Percentiles rank a stretch among this genome's conserved stretches.
Conservation (phyloP, 2,329 filamentous ascomycete species). For the Clonostachys byssicola region DNA sequence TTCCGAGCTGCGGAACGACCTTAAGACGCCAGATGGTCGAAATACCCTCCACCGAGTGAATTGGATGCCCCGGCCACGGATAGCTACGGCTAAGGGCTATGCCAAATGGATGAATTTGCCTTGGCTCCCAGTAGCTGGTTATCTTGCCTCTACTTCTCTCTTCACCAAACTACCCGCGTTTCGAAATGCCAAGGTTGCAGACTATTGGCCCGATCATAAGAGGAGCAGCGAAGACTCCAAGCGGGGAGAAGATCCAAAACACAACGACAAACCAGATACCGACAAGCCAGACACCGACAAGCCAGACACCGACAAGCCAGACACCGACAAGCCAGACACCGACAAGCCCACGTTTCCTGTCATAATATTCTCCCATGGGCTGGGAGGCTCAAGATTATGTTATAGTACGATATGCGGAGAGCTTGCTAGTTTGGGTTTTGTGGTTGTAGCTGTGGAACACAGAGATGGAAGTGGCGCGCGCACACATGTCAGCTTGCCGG, state of each 20-base stretch:
- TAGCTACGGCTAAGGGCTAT: constrained; percentile 54
- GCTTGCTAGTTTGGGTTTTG: constrained; percentile 61
- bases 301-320: constrained; percentile 23
- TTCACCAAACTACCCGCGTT: constrained; percentile 63
- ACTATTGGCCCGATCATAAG: constrained; percentile 42
- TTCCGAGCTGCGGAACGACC: constrained; percentile 29
- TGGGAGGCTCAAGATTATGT: constrained; percentile 59
- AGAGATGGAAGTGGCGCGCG: constrained; percentile 60
- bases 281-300: background rate
- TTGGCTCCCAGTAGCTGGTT: constrained; percentile 40
- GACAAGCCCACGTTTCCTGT: constrained; percentile 50
- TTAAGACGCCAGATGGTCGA: constrained; percentile 17
- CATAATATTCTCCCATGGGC: constrained; percentile 62
- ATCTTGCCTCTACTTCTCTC: constrained; percentile 53
- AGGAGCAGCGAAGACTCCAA: constrained; percentile 13
- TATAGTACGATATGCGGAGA: constrained; percentile 62
- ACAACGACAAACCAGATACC: too few relatives aligned
- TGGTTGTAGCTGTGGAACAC: constrained; percentile 63
- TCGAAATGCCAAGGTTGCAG: constrained; percentile 53
- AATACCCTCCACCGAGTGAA: constrained; percentile 46
- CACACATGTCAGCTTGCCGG: constrained; percentile 54
- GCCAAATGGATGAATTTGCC: constrained; percentile 55
- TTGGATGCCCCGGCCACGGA: constrained; percentile 57
- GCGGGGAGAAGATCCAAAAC: constrained; percentile 1
- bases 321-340: constrained; percentile 2